Base-by-base conservation (phyloP, 2,329 filamentous ascomycete species). In the Paecilomyces sp. region DNA sequence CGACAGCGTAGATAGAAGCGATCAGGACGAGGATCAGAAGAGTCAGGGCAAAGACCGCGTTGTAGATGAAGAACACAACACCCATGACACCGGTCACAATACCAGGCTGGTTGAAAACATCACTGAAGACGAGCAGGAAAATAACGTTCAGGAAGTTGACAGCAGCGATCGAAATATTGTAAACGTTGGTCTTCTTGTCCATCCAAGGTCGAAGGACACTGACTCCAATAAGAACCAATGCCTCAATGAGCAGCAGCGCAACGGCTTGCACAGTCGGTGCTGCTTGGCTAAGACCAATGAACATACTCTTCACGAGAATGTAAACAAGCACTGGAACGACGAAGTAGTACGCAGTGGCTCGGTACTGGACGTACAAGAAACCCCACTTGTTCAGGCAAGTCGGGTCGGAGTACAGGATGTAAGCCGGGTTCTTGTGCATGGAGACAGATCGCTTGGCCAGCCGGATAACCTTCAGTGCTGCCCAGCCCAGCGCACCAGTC, bases 101-200 rank as follows among this genome's bases (percentile, higher is more conserved):
- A 50, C 84, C 82, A 15, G 92, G 92, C 66, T 92, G 88, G 65
- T 88, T 87, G 76, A 97, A 97, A 55, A 96, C 85, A 62, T 89
- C 84, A 25, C 91, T 91, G 79, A 96, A 96, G 68, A 97, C 85
- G 59, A 97, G 81, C 34, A 97, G 80, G 80, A 96, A 95, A 73
- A 97, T 87, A 59, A 88, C 84, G 76, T 94, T 96, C 69, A 97
- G 74, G 75, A 97, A 96, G 81, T 96, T 97, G 76, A 96, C 82
- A 54, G 86, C 88, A 63, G 87, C 89, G 68, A 97, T 97, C 62
- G 91, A 85, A 70, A 97, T 96, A 79, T 97, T 97, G 83, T 96
- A 96, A 55, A 88, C 88, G 76, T 97, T 97, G 62, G 91, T 96
- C 79, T 92, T 93, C 85, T 96, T 96, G 82, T 97, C 93, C 93